A percentile compares a stretch with the other conserved stretches of the same genome.
Evolutionary conservation across 1,284 basidiomycete genomes (phyloP).

Genomic region (Marasmius tenuissimus): DNA sequence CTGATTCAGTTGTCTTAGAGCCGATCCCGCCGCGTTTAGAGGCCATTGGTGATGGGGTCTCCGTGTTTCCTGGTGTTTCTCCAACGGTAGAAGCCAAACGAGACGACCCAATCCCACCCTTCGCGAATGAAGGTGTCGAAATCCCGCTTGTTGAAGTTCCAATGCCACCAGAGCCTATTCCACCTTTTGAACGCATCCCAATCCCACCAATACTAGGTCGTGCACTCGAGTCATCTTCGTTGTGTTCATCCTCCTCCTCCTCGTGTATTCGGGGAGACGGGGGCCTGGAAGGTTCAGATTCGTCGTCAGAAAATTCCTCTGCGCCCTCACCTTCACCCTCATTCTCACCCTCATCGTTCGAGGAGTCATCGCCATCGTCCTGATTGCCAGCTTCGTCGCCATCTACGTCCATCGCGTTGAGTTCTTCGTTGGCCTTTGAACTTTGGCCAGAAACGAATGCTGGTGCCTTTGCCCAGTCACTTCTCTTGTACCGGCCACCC

Average conservation of each 20-base stretch:
- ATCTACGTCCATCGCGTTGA: conserved; percentile 33
- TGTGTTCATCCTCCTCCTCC: conserved; percentile 54
- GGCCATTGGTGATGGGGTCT: neutral
- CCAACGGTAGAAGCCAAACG: conserved; percentile 11
- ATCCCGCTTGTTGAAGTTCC: conserved; percentile 5
- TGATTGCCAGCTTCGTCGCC: conserved; percentile 34
- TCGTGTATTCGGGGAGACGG: conserved; percentile 52
- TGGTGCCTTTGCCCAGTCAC: conserved; percentile 78
- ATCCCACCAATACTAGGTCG: conserved; percentile 51
- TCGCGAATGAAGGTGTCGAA: conserved; percentile 21
- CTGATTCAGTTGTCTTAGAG: conserved; percentile 23
- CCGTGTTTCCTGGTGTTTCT: conserved; percentile 10
- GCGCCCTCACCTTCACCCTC: conserved; percentile 35
- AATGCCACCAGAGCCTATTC: conserved; percentile 13
- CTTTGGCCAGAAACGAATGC: conserved; percentile 67
- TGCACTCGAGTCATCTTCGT: conserved; percentile 27
- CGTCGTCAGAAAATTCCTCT: conserved; percentile 37
- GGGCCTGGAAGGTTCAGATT: conserved; percentile 46
- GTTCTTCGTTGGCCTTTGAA: conserved; percentile 47
- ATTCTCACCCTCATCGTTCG: conserved; percentile 32
- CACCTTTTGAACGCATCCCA: conserved; percentile 34
- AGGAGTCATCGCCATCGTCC: conserved; percentile 24
- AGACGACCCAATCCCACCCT: conserved; percentile 36
- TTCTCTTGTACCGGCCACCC: conserved; percentile 33
- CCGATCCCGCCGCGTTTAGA: conserved; percentile 44